Evolutionary conservation across 805 yeast genomes (phyloP), one percentile per base, ranked within the genome.

Genomic region (Vanderwaltozyma yarrowii): DNA sequence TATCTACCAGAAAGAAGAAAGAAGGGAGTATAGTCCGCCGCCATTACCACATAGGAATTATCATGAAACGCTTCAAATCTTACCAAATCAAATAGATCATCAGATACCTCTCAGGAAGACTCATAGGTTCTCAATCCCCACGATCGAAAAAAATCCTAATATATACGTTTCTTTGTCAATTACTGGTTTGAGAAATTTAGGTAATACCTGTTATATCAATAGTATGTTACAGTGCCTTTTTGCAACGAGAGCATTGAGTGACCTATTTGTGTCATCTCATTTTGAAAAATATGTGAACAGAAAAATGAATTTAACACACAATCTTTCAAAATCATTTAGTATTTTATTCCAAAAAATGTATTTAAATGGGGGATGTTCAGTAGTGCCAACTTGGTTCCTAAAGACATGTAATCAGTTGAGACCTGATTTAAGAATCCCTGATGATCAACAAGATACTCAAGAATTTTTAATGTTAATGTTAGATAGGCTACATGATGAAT

Each of bases 361-460:
- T 40, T 53, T 65, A 39, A 71, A 73, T 48, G 82, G 81, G 13
- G 75, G 78, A 3, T 69, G 72, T 31, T 67, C 78, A 0, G 74
- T 81, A 25, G 76, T 78, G 2, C 87, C 89, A 4, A 69, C 73
- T 8, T 72, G 74, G 31, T 80, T 82, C 49, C 64, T 81, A 30
- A 67, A 76, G 33, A 56, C 65, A 2, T 62, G 78, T 36, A 58
- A 73, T 17, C 43, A 60, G 6, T 51, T 80, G 17, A 74, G 80
- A 45, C 87, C 87, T 0, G 84, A 78, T 48, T 68, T 80, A 38
- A 63, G 66, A 45, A 79, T 82, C 11, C 89, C 89, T 0, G 58
- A 70, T 46, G 85, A 80, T 49, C 94, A 83, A 50, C 92, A 83
- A 51, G 94, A 83, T 55, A 78, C 88, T 1, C 86, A 82, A 38